Conservation (phyloP, 495 filamentous ascomycete species). For the Diplogelasinospora grovesii region DNA sequence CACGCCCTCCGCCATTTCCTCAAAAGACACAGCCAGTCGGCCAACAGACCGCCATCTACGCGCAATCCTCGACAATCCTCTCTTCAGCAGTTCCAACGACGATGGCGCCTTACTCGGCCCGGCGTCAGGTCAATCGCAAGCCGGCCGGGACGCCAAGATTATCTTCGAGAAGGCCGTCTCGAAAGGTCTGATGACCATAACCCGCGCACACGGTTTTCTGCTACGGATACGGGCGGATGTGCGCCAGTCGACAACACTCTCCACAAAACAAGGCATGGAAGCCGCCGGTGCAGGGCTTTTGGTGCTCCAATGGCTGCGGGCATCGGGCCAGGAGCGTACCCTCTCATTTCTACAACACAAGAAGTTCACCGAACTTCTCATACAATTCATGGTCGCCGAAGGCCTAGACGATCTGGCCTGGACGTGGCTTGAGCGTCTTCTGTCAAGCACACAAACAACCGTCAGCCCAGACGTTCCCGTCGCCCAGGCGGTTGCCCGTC, state of each 20-base stretch:
- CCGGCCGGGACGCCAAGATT: conserved; percentile 18
- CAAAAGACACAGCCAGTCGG: conserved; percentile 8
- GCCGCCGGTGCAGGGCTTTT: conserved; percentile 33
- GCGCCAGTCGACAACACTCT: conserved; percentile 15
- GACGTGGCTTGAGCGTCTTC: conserved; percentile 35
- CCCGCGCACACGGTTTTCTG: conserved; percentile 35
- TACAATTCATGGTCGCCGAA: conserved; percentile 47
- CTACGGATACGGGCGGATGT: conserved; percentile 24
- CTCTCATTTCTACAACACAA: conserved; percentile 28
- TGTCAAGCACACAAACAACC: too few species aligned
- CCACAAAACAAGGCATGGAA: conserved; percentile 25
- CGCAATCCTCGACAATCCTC: conserved; percentile 64
- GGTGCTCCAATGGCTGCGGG: conserved; percentile 46
- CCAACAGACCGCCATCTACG: conserved; percentile 52
- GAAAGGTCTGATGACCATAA: conserved; percentile 39
- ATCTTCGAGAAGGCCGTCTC: conserved; percentile 33
- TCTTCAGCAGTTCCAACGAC: conserved; percentile 35
- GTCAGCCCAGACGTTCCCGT: too few species aligned
- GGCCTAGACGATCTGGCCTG: conserved; percentile 36
- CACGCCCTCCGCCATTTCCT: neutral
- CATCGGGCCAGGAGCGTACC: conserved; percentile 36
- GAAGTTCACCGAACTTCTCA: conserved; percentile 25
- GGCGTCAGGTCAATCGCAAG: neutral
- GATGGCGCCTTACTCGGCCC: neutral
- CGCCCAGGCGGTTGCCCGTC: too few species aligned